Evolutionary conservation across 2,329 filamentous ascomycete genomes (phyloP), one percentile per base, ranked within the genome.

Genomic region (Trichothecium sympodiale): DNA sequence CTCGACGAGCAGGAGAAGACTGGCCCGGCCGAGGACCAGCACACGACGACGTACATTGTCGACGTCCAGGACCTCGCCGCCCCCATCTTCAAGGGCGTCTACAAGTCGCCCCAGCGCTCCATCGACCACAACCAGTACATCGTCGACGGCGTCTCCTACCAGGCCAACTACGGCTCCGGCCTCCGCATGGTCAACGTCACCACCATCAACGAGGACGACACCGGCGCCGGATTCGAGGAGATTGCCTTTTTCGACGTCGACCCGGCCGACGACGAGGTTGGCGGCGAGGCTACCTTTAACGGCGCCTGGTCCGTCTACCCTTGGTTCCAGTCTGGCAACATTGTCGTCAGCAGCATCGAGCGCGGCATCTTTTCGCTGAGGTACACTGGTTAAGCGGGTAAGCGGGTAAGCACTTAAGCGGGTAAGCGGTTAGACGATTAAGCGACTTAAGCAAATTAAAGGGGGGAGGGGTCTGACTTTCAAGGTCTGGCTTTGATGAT

Each of bases 121-220:
- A 62, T 64, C 42, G 63, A 67, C 44, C 63, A 68, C 47, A 67
- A 67, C 50, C 59, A 64, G 46, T 67, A 66, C 39, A 48, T 65
- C 37, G 36, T 53, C 36, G 49, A 64, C 36, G 61, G 59, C 4
- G 48, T 59, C 5, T 48, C 51, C 20, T 67, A 64, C 49, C 64
- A 68, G 49, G 49, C 59, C 37, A 66, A 67, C 53, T 69, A 67
- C 45, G 63, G 57, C 20, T 54, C 58, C n/a, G 64, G 65, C n/a
- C 54, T 69, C 17, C 55, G 57, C 26, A 46, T 60, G 25, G 48
- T 58, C 28, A 54, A 60, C 36, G 40, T 57, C 16, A 46, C 47
- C 25, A 50, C 50, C 4, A 41, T 60, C 23, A 42, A 46, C 23
- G 27, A 39, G 5, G 58, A 66, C 39, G 56, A 60, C 3, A 59